These are phyloP conservation scores for Whalleya microplaca DNA, from an alignment of 2,329 filamentous ascomycete genomes.

Conservation along the genomic window DNA sequence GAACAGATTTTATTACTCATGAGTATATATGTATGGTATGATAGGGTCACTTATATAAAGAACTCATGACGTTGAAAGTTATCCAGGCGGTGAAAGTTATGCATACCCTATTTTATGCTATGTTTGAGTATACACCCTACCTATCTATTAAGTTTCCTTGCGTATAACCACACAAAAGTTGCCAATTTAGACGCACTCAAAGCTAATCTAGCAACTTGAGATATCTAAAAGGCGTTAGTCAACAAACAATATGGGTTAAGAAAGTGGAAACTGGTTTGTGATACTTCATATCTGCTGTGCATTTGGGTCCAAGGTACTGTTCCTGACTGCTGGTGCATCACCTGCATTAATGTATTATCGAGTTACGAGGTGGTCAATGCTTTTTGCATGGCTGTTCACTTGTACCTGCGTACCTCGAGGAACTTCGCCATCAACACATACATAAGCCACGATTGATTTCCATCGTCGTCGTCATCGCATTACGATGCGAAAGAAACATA, in stretches of 20 bases:
- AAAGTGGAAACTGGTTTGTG: too few species aligned
- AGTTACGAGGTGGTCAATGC: constrained; percentile 8
- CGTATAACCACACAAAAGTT: neutral
- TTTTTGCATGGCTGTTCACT: neutral
- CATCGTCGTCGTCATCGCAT: constrained; percentile 29
- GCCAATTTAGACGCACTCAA: neutral
- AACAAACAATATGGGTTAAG: too few species aligned
- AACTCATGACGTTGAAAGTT: too few species aligned
- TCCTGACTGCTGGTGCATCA: too few species aligned
- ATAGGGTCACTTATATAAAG: too few species aligned
- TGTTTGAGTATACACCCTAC: too few species aligned
- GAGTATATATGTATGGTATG: too few species aligned
- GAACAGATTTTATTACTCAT: too few species aligned
- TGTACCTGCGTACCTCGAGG: neutral
- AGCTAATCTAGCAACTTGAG: neutral
- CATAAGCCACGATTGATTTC: constrained; percentile 13
- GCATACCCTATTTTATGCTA: too few species aligned
- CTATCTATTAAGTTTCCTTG: neutral
- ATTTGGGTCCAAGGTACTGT: neutral
- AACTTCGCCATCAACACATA: constrained; percentile 9
- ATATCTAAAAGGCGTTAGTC: neutral
- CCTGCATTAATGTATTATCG: neutral
- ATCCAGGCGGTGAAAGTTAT: too few species aligned
- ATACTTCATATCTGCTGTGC: too few species aligned
- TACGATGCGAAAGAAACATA: constrained; percentile 21